Conservation (phyloP, 2,329 filamentous ascomycete species). For the Fusarium sp. region DNA sequence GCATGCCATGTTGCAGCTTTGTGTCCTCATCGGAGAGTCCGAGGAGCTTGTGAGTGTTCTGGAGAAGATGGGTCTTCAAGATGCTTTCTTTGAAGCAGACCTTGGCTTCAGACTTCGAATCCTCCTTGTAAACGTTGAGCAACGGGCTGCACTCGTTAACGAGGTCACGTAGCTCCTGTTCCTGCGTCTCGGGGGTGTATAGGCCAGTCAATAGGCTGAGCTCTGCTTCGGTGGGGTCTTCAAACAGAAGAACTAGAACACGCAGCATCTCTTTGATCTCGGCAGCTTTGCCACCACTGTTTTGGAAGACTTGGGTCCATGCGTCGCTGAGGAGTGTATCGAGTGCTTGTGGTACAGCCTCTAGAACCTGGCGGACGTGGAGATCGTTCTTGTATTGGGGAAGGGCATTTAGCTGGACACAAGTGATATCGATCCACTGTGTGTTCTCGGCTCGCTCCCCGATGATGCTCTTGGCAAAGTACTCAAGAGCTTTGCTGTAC, state of each 20-base stretch:
- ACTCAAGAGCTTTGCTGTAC: conserved; percentile 60
- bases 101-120: conserved; percentile 41
- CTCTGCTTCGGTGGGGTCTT: conserved; percentile 58
- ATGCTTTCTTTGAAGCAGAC: conserved; percentile 42
- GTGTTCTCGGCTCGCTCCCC: conserved; percentile 60
- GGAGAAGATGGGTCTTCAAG: conserved; percentile 58
- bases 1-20: conserved; percentile 60
- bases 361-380: conserved; percentile 56
- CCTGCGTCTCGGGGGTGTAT: conserved; percentile 50
- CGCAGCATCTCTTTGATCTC: conserved; percentile 61
- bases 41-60: conserved; percentile 54
- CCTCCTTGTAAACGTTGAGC: conserved; percentile 38
- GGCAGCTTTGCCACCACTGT: conserved; percentile 52
- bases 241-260: conserved; percentile 58
- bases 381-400: conserved; percentile 57
- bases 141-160: conserved; percentile 58
- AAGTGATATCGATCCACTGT: conserved; percentile 62
- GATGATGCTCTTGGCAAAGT: conserved; percentile 60
- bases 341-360: conserved; percentile 58
- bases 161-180: conserved; percentile 53
- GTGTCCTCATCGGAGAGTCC: conserved; percentile 57
- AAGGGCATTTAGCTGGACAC: conserved; percentile 58
- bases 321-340: conserved; percentile 55
- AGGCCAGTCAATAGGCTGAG: conserved; percentile 57
- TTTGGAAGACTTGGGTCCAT: conserved; percentile 56